Evolutionary conservation across 164 flowering plant species (phyloP).

Genomic region (Buxus sempervirens): DNA sequence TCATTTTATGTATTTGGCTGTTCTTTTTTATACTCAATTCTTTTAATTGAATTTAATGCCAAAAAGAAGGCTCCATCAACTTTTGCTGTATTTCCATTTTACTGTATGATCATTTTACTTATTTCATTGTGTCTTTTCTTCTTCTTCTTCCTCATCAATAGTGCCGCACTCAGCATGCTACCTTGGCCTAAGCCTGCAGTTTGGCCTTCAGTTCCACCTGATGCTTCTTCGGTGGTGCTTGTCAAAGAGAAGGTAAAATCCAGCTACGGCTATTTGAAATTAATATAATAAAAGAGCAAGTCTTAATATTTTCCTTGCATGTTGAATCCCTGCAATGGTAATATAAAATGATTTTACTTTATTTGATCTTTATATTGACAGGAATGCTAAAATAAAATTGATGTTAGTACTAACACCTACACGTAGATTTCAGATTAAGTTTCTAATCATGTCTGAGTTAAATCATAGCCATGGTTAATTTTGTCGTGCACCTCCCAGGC

Average conservation of each 20-base stretch:
- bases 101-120: slow-evolving; percentile 1
- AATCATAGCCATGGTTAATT: too few species aligned
- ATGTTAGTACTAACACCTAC: too few species aligned
- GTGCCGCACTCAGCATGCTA: slow-evolving; percentile 94
- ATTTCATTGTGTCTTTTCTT: background rate
- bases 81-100: background rate
- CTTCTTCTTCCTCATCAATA: slow-evolving; percentile 27
- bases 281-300: background rate
- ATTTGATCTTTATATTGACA: too few species aligned
- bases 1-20: slow-evolving; percentile 7
- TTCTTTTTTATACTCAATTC: background rate
- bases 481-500: too few species aligned
- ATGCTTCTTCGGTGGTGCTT: slow-evolving; percentile 75
- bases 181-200: slow-evolving; percentile 96
- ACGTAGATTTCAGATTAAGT: too few species aligned
- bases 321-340: background rate
- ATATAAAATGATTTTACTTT: background rate
- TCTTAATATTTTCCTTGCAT: background rate
- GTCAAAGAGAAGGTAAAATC: slow-evolving; percentile 89
- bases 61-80: background rate
- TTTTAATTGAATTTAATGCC: background rate
- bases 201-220: slow-evolving; percentile 91
- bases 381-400: too few species aligned
- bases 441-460: too few species aligned
- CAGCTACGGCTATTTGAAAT: slow-evolving; percentile 7